These are phyloP conservation scores for Leucaena leucocephala DNA, from an alignment of 306 rosid species.

Conservation along the genomic window DNA sequence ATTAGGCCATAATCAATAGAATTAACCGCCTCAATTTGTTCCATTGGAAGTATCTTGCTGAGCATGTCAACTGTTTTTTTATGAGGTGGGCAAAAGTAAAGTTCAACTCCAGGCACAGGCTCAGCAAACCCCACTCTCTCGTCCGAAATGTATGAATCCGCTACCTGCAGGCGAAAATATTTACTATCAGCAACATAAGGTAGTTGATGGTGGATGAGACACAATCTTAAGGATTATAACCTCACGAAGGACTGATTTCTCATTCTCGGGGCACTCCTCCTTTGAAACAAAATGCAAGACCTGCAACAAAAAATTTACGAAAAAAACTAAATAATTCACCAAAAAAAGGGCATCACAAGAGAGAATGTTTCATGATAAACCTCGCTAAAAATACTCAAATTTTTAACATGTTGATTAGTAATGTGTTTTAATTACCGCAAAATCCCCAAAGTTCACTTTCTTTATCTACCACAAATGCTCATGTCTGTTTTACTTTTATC, in stretches of 20 bases:
- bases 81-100: slow-evolving; percentile 94
- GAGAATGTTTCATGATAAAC: neutral
- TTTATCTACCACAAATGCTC: neutral
- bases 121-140: slow-evolving; percentile 96
- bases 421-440: neutral
- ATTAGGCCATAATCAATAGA: slow-evolving; percentile 87
- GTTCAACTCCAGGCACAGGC: slow-evolving; percentile 81
- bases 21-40: slow-evolving; percentile 77
- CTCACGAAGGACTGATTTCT: slow-evolving; percentile 65
- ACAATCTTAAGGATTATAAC: slow-evolving; percentile 39
- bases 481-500: neutral
- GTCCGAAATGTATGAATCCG: slow-evolving; percentile 73
- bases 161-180: slow-evolving; percentile 52
- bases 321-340: neutral
- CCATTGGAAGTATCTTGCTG: slow-evolving; percentile 71
- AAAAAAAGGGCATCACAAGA: slow-evolving; percentile 3
- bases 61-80: slow-evolving; percentile 78
- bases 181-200: neutral
- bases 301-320: slow-evolving; percentile 43
- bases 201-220: neutral
- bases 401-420: neutral
- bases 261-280: slow-evolving; percentile 45
- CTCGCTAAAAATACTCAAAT: neutral
- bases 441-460: slow-evolving; percentile 10
- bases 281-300: slow-evolving; percentile 75